Base-by-base conservation (phyloP, 257 asterid species). In the Solanum pinnatisectum region DNA sequence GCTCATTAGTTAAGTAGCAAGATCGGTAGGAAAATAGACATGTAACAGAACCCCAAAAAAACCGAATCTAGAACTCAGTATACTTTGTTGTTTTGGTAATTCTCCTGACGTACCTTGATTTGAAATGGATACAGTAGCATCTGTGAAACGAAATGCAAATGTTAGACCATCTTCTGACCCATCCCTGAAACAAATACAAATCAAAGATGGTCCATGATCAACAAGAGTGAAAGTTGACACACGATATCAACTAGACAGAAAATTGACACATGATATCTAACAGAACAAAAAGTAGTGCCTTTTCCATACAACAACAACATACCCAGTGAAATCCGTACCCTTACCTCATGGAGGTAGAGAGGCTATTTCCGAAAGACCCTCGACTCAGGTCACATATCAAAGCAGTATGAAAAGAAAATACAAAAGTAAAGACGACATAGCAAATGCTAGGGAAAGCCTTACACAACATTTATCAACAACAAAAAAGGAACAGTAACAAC, bases 121-220 rank as follows among this genome's bases (percentile, higher is more conserved):
- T 49, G 98, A 94, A 88, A 93, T 74, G 85, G 98, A 94, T 82
- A 92, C 39, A 85, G 96, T 94, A 91, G 97, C 94, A 89, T 97
- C 99, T 59, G 99, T 94, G 93, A 97, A 96, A 90, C 99, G 99
- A 90, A 97, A 97, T 65, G 98, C 97, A 87, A 97, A 97, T 42
- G 98, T 96, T 71, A 96, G 94, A 89, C 98, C 98, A 93, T 96
- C 99, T 92, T 95, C 99, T 84, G 98, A 94, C 78, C 95, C 97
- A 90, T 94, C 95, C 92, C 99, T 97, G 94, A 72, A 89, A 91
- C 85, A 88, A 84, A 90, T 84, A 71, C 52, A 32, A 82, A 89
- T 72, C 42, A 82, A 82, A 82, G 70, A 82, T 82, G 86, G 86
- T 82, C 68, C 42, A 82, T 32, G 30, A 32, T 82, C 70, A 77